Evolutionary conservation across 441 rosid genomes (phyloP).

Genomic region (Eruca vesicaria): DNA sequence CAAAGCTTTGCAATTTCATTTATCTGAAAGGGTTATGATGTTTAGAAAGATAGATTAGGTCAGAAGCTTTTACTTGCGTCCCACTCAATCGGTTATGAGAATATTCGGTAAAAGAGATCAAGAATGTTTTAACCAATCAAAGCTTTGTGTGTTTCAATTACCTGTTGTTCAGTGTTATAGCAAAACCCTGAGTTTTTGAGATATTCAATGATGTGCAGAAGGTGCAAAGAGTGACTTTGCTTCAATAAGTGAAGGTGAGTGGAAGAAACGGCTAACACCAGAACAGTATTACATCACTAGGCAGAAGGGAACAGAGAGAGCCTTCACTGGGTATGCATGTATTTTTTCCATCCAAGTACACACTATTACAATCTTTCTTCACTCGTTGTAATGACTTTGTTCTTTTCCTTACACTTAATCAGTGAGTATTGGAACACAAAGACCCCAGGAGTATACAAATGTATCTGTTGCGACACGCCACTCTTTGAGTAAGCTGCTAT

Average conservation of each 20-base stretch:
- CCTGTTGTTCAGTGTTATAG: not conserved
- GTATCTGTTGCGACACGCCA: conserved; percentile 80
- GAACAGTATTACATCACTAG: conserved; percentile 76
- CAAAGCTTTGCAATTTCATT: not conserved
- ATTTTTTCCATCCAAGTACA: not conserved
- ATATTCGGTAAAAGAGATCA: not conserved
- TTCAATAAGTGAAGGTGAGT: conserved; percentile 57
- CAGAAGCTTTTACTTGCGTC: not conserved
- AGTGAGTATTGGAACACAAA: conserved; percentile 88
- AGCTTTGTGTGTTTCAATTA: not conserved
- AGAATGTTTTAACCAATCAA: not conserved
- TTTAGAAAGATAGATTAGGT: not conserved
- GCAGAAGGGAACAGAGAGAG: conserved; percentile 88
- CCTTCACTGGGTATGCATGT: conserved; percentile 72
- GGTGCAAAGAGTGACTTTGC: conserved; percentile 40
- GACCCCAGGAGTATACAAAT: conserved; percentile 74
- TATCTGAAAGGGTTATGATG: too few species aligned
- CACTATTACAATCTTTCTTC: not conserved
- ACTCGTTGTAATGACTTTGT: not conserved
- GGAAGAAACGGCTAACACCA: conserved; percentile 69
- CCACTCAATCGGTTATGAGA: not conserved
- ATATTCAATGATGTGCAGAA: conserved; percentile 23
- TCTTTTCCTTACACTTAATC: not conserved
- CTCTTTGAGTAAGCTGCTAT: conserved; percentile 63
- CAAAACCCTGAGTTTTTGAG: not conserved